These are phyloP conservation scores for Pseudogymnoascus pannorum DNA, from an alignment of 2,329 filamentous ascomycete genomes.

Conservation along the genomic window DNA sequence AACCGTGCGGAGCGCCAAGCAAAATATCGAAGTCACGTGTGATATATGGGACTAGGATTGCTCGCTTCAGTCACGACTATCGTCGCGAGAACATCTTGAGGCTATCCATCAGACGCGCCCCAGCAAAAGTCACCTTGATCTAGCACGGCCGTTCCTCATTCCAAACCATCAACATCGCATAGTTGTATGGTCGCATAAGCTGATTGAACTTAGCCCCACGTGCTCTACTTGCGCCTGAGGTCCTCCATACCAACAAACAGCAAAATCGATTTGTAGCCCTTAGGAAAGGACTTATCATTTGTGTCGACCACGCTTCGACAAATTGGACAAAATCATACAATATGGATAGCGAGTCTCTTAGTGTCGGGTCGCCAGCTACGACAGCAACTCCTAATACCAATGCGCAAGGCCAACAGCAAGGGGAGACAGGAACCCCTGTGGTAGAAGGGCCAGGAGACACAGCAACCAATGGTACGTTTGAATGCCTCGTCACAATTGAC, in stretches of 20 bases:
- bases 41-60: neutral
- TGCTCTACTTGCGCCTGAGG: slow-evolving; percentile 8
- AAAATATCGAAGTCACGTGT: neutral
- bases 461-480: slow-evolving; percentile 41
- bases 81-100: slow-evolving; percentile 6
- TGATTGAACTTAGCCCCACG: slow-evolving; percentile 5
- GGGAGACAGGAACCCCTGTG: slow-evolving; percentile 30
- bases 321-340: slow-evolving; percentile 19
- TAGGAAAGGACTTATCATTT: slow-evolving; percentile 17
- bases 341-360: slow-evolving; percentile 53
- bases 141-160: slow-evolving; percentile 3
- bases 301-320: slow-evolving; percentile 25
- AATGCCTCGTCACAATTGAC: slow-evolving; percentile 38
- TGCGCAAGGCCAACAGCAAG: slow-evolving; percentile 46
- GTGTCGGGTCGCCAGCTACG: slow-evolving; percentile 50
- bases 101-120: slow-evolving; percentile 7
- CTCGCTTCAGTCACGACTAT: slow-evolving; percentile 8
- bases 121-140: neutral
- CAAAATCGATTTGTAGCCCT: neutral
- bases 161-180: neutral
- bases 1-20: slow-evolving; percentile 1
- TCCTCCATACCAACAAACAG: neutral
- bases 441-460: slow-evolving; percentile 39
- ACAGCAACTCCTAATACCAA: slow-evolving; percentile 51
- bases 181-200: slow-evolving; percentile 8